Conservation (phyloP, 306 rosid species). For the Canavalia gladiata region DNA sequence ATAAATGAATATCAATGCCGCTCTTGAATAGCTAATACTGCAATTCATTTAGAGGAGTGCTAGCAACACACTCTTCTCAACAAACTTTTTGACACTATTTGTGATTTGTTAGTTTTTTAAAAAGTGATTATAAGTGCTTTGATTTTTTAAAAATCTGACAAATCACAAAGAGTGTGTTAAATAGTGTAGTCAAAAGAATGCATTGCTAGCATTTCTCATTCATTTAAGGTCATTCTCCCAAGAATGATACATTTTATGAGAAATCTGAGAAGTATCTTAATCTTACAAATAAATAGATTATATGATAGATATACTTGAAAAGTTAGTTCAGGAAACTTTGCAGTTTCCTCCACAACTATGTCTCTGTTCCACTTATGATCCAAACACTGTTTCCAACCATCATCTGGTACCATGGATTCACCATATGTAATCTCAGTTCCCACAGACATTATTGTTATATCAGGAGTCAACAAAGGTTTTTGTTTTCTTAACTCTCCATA, state of each 20-base stretch:
- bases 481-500: slow-evolving; percentile 60
- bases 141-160: too few relatives aligned
- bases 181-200: too few relatives aligned
- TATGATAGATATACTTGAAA: slow-evolving; percentile 63
- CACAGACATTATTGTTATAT: slow-evolving; percentile 76
- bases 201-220: neutral
- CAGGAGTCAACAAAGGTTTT: slow-evolving; percentile 85
- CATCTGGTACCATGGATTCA: slow-evolving; percentile 65
- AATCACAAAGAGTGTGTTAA: too few relatives aligned
- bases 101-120: too few relatives aligned
- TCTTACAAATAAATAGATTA: slow-evolving; percentile 6
- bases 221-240: neutral
- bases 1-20: slow-evolving; percentile 31
- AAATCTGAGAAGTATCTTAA: neutral
- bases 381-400: slow-evolving; percentile 64
- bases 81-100: too few relatives aligned
- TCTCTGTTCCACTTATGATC: slow-evolving; percentile 75
- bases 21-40: neutral
- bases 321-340: slow-evolving; percentile 71
- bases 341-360: slow-evolving; percentile 74
- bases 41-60: neutral
- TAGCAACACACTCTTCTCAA: too few relatives aligned
- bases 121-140: too few relatives aligned
- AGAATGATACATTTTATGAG: slow-evolving; percentile 21
- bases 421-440: slow-evolving; percentile 89